Conservation (phyloP, 768 basidiomycete species). For the Mycena polygramma region DNA sequence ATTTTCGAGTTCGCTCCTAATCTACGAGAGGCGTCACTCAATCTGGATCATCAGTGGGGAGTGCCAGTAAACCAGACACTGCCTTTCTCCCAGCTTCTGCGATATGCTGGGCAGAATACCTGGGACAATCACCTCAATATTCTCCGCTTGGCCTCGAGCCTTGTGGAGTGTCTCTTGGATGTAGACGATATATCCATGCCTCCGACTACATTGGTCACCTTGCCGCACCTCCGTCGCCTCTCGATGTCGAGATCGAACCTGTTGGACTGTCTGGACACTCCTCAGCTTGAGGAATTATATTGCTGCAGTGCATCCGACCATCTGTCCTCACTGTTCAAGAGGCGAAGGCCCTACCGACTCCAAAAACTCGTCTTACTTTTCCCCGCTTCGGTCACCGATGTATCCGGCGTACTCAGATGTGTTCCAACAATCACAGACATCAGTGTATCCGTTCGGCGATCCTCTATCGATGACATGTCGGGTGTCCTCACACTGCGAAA, state of each 20-base stretch:
- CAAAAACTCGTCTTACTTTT: slow-evolving; percentile 12
- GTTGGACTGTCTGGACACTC: slow-evolving; percentile 15
- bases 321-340: background rate
- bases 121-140: background rate
- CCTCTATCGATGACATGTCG: background rate
- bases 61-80: background rate
- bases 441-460: background rate
- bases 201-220: background rate
- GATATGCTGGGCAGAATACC: slow-evolving; percentile 1
- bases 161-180: slow-evolving; percentile 17
- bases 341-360: background rate
- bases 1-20: slow-evolving; percentile 5
- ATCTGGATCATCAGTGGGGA: background rate
- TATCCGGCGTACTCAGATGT: background rate
- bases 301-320: background rate
- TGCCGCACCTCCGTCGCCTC: slow-evolving; percentile 17
- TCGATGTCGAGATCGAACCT: background rate
- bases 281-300: slow-evolving; percentile 18
- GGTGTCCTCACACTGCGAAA: background rate
- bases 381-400: background rate
- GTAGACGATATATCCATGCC: background rate
- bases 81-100: slow-evolving; percentile 7
- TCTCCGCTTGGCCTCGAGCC: slow-evolving; percentile 9
- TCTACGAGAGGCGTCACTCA: background rate
- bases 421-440: slow-evolving; percentile 13